Conservation (phyloP, 1,139 yeast genomes). For the Sugiyamaella sp. region DNA sequence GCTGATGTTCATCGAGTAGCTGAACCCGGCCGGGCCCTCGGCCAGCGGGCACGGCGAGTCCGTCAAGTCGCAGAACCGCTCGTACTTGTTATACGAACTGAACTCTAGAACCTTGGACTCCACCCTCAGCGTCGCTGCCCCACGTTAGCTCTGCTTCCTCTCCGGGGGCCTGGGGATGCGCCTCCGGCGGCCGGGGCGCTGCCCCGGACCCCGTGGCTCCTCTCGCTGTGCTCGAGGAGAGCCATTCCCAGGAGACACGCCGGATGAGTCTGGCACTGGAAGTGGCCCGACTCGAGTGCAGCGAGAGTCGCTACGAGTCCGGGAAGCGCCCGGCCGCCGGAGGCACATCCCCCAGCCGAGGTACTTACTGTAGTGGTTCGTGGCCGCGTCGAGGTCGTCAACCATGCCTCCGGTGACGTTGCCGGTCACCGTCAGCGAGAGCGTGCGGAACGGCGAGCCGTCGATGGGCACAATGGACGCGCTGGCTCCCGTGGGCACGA, state of each 20-base stretch:
- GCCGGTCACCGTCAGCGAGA: slow-evolving; percentile 33
- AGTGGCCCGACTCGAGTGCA: no score
- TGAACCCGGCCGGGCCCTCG: slow-evolving; percentile 32
- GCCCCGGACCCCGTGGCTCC: not conserved
- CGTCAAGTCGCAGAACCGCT: slow-evolving; percentile 38
- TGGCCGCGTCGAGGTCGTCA: slow-evolving; percentile 33
- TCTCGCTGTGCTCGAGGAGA: not conserved
- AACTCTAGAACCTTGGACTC: slow-evolving; percentile 33
- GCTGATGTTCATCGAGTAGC: slow-evolving; percentile 32
- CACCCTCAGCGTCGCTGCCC: slow-evolving; percentile 34
- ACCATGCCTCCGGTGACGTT: slow-evolving; percentile 34
- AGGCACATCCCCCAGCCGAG: no score
- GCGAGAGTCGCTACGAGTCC: no score
- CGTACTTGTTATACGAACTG: slow-evolving; percentile 28
- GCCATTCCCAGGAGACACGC: no score
- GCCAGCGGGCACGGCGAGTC: slow-evolving; percentile 38
- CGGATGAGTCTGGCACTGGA: no score
- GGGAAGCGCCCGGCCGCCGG: no score
- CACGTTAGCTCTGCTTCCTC: slow-evolving; percentile 7
- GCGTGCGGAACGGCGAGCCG: slow-evolving; percentile 18
- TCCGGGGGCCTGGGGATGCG: no score
- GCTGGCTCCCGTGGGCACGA: slow-evolving; percentile 16
- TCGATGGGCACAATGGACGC: slow-evolving; percentile 7
- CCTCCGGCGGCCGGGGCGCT: slow-evolving; percentile 6
- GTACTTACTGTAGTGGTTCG: slow-evolving; percentile 30